Evolutionary conservation across 75 land plant species (phyloP), one percentile per base, ranked within the genome.

Genomic region (Chamaecyparis obtusa): DNA sequence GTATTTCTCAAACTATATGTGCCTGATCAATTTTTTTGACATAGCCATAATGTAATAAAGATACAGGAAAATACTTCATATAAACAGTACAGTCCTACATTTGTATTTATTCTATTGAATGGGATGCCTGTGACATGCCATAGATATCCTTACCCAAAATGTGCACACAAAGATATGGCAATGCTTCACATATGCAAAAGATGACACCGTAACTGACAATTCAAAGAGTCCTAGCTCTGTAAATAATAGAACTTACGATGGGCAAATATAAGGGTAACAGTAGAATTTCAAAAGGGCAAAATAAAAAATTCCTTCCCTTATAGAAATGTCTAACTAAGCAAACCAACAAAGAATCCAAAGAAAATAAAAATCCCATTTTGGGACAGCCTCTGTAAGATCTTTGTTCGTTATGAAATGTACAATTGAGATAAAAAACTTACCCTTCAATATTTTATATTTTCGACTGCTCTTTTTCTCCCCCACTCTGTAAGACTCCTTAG

Each of bases 401-500:
- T 5, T 8, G 33, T 39, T 55, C 13, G 39, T 85, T 35, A 49
- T 48, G 9, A 8, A 35, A 5, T 17, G 32, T n/a, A 46, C 67
- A 48, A n/a, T 35, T 49, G 35, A n/a, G 5, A 44, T n/a, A 69
- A 71, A 9, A 87, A 16, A 69, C 64, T 86, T 69, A 97, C 99
- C 97, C 94, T 88, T 91, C 72, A 83, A 84, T 15, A 85, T 39
- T 1, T 83, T 83, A 88, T 86, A 90, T 41, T 85, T 89, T 72
- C 82, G 86, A 44, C 86, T 91, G 19, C 86, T 89, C 57, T 88
- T 94, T 77, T 87, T 95, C 79, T 88, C 91, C 82, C 54, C 32
- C 43, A 90, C 91, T 89, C 88, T 93, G 83, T 89, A 60, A n/a
- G 95, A 92, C 81, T 92, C 94, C 78, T 91, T 91, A 54, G 93